Evolutionary conservation across 78 protist genomes (phyloP).

Genomic region (Planoprotostelium fungivorum): DNA sequence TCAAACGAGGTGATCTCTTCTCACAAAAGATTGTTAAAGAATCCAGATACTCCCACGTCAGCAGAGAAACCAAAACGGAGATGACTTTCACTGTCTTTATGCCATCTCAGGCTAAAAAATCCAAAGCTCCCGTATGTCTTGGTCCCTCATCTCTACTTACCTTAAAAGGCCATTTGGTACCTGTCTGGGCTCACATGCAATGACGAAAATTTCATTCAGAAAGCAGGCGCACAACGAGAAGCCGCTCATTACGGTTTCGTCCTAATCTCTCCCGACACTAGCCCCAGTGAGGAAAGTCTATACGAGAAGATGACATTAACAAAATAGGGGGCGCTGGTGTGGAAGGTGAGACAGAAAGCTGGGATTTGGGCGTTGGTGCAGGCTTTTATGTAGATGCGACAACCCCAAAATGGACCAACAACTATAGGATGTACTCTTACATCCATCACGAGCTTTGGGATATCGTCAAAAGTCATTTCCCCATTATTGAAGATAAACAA

Average conservation of each 20-base stretch:
- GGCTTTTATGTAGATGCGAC: conserved; percentile 92
- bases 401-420: conserved; percentile 32
- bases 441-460: conserved; percentile 74
- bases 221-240: conserved; percentile 65
- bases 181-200: conserved; percentile 84
- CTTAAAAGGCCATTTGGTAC: conserved; percentile 28
- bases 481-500: conserved; percentile 14
- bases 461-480: conserved; percentile 17
- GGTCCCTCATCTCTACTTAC: neutral
- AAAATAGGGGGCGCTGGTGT: conserved; percentile 33
- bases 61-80: neutral
- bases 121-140: neutral
- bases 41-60: neutral
- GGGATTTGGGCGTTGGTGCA: conserved; percentile 80
- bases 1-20: neutral
- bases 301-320: neutral
- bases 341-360: conserved; percentile 47
- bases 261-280: conserved; percentile 84
- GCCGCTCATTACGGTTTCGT: conserved; percentile 52
- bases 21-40: neutral
- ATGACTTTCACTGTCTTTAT: neutral
- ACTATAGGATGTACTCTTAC: conserved; percentile 86
- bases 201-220: conserved; percentile 80
- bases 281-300: conserved; percentile 51
- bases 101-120: neutral